Evolutionary conservation across 2,329 filamentous ascomycete species (phyloP), one percentile per base, ranked within the genome.

Genomic region (Scytalidium sp.): DNA sequence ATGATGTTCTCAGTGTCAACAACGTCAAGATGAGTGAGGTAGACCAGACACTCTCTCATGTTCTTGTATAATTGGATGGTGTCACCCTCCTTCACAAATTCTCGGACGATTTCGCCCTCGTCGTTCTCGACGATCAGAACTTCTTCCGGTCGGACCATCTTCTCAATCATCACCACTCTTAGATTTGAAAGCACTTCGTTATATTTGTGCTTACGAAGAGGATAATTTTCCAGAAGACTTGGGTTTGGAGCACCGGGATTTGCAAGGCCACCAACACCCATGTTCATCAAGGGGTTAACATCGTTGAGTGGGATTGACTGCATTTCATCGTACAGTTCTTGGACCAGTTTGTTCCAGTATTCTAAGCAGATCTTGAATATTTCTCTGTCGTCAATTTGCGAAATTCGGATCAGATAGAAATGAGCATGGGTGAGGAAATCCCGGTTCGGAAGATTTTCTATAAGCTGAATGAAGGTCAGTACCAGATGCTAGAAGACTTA

Each of bases 31-130:
- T 99, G 94, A 27, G 95, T 99, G 49, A 99, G 80, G 70, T 97
- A 99, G 50, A 99, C 94, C 46, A 99, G 75, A 62, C 94, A 97
- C 68, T 99, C 95, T 64, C 94, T 82, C 46, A 96, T 99, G 2
- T 94, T 97, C 80, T 99, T 99, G 81, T 99, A 99, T 1, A 99
- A 81, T 71, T 99, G 94, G 41, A 99, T 97, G 0, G 94, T 99
- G 70, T 99, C 94, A 61, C 92, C 96, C 73, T 99, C 94, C 76
- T 99, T 99, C 67, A 99, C 94, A 58, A 99, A 99, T 65, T 99
- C 94, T 60, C 94, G 90, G 23, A 99, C 94, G 61, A 99, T 99
- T 68, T 99, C 94, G 56, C 95, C 94, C 71, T 99, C 94, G 56
- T 99, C 94, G 68, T 99, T 99, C 72, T 99, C 94, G n/a, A 99